phyloP scores from a whole-genome alignment of 352 stramenopile species.

The Phytophthora kernoviae region DNA sequence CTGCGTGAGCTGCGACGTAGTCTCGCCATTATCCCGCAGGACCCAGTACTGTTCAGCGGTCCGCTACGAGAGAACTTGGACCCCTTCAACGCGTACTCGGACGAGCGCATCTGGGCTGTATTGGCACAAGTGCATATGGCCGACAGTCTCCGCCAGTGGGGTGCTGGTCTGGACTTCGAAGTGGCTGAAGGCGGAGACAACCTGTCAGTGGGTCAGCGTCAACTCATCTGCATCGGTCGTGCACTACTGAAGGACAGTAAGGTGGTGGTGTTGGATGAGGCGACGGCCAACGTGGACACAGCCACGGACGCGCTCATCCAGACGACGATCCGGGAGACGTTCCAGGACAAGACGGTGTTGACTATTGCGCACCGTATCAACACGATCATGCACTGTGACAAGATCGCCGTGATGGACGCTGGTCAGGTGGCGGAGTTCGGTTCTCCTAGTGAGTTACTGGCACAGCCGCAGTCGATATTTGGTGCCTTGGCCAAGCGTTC shows the following conservation, averaged over 20 bases:
- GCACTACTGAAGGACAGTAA: slow-evolving; percentile 87
- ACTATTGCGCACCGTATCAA: slow-evolving; percentile 93
- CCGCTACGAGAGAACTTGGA: slow-evolving; percentile 90
- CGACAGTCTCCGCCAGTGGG: slow-evolving; percentile 44
- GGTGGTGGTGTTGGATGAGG: slow-evolving; percentile 96
- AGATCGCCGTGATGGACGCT: slow-evolving; percentile 85
- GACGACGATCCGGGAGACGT: slow-evolving; percentile 83
- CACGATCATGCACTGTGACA: slow-evolving; percentile 92
- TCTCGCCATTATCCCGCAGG: slow-evolving; percentile 52
- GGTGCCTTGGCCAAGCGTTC: slow-evolving; percentile 33
- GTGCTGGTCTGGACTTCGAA: slow-evolving; percentile 70
- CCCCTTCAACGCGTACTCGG: slow-evolving; percentile 75
- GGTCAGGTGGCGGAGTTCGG: slow-evolving; percentile 90
- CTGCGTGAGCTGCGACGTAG: slow-evolving; percentile 22
- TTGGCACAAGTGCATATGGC: slow-evolving; percentile 65
- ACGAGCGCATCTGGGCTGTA: slow-evolving; percentile 57
- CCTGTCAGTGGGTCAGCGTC: slow-evolving; percentile 92
- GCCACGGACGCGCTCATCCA: slow-evolving; percentile 52
- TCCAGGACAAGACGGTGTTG: slow-evolving; percentile 87
- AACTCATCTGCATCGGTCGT: slow-evolving; percentile 93
- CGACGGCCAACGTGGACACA: slow-evolving; percentile 81
- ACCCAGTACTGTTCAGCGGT: slow-evolving; percentile 89
- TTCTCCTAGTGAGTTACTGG: slow-evolving; percentile 72
- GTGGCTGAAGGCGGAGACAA: slow-evolving; percentile 93
- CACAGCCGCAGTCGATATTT: slow-evolving; percentile 76